Evolutionary conservation across 2,329 filamentous ascomycete genomes (phyloP).

Genomic region (Fonsecaea pugnacius): DNA sequence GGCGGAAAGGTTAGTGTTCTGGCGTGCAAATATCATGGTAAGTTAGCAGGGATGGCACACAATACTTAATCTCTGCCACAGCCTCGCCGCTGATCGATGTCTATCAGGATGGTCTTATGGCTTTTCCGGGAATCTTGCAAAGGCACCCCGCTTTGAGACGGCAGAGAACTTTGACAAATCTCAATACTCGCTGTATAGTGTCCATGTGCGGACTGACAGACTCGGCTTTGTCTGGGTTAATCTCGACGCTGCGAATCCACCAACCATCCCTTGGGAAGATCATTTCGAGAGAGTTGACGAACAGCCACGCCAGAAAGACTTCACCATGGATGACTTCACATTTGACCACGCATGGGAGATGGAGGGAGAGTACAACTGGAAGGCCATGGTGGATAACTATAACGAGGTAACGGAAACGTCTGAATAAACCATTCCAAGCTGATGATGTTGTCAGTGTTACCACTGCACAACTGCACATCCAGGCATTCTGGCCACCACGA

Average conservation of each 20-base stretch:
- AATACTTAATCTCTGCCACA: background rate
- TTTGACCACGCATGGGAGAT: constrained; percentile 64
- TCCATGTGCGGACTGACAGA: constrained; percentile 31
- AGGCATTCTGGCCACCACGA: constrained; percentile 18
- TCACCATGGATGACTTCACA: constrained; percentile 58
- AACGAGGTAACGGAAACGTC: constrained; percentile 50
- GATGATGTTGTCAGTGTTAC: constrained; percentile 22
- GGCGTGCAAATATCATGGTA: constrained; percentile 64
- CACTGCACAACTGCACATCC: constrained; percentile 29
- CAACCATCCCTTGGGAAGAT: constrained; percentile 56
- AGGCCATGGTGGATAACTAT: constrained; percentile 66
- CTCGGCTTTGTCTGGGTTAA: constrained; percentile 36
- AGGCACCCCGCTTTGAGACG: constrained; percentile 63
- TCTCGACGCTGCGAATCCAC: constrained; percentile 22
- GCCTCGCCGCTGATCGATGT: constrained; percentile 37
- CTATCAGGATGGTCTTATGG: constrained; percentile 61
- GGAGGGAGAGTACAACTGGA: constrained; percentile 64
- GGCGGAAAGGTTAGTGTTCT: constrained; percentile 50
- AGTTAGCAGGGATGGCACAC: background rate
- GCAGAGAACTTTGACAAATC: constrained; percentile 61
- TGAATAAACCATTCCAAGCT: background rate
- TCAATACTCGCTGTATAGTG: constrained; percentile 58
- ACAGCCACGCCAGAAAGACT: constrained; percentile 52
- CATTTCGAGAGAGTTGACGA: constrained; percentile 57
- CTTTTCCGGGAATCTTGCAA: constrained; percentile 61